A percentile compares a stretch with the other conserved stretches of the same genome.
Conservation (phyloP, 2,329 filamentous ascomycete genomes). For the Aspergillus bombycis region DNA sequence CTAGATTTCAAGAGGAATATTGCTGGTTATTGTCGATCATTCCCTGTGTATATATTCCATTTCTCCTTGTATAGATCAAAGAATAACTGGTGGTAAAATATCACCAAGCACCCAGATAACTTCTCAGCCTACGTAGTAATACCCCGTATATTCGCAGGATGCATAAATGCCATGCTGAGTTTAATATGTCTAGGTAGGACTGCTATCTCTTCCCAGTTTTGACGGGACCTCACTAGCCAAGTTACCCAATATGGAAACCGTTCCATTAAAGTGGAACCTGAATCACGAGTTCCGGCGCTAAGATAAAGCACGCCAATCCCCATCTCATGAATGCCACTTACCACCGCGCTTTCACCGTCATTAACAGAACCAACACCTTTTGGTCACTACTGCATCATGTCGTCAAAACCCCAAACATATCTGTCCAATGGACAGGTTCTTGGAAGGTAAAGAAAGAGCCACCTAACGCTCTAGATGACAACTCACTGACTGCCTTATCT, state of each 20-base stretch:
- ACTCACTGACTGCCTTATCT: conserved; percentile 3
- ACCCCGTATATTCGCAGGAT: not conserved
- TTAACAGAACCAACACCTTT: not conserved
- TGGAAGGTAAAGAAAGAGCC: conserved; percentile 30
- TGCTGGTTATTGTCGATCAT: too few relatives aligned
- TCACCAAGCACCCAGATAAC: not conserved
- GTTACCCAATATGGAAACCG: not conserved
- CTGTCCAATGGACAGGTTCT: conserved; percentile 46
- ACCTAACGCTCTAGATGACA: not conserved
- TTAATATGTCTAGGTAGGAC: not conserved
- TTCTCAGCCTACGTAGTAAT: not conserved
- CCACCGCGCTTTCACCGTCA: not conserved
- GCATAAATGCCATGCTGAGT: not conserved
- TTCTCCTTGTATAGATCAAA: not conserved
- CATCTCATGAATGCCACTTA: not conserved
- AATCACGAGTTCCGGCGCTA: conserved; percentile 17
- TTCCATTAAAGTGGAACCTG: not conserved
- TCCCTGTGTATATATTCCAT: not conserved
- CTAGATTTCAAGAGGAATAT: not conserved
- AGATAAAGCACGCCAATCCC: conserved; percentile 3
- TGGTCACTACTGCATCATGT: conserved; percentile 32
- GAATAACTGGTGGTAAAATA: not conserved
- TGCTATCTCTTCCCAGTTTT: not conserved
- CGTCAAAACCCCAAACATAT: conserved; percentile 37
- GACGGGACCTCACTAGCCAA: not conserved